A percentile compares a stretch with the other conserved stretches of the same genome.
Conservation (phyloP, 192 early-diverging fungal species). For the Coemansia sp. region DNA sequence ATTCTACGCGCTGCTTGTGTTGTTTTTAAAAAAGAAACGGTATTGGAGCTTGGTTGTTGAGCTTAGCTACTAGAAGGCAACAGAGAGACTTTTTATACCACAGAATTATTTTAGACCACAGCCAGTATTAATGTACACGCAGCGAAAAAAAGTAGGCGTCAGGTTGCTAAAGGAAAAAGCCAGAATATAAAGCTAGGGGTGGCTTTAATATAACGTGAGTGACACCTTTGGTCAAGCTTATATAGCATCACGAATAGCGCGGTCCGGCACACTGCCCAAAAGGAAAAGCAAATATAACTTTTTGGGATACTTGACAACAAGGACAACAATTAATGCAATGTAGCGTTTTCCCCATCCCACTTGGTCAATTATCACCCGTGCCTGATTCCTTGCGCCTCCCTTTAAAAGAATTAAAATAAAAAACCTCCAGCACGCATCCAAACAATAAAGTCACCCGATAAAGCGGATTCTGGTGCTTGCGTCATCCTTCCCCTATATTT, state of each 20-base stretch:
- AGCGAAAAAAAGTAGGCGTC: background rate
- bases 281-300: background rate
- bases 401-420: background rate
- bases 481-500: background rate
- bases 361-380: background rate
- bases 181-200: background rate
- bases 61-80: too few species aligned
- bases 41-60: background rate
- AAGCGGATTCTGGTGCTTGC: background rate
- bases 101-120: too few species aligned
- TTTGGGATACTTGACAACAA: conserved; percentile 1
- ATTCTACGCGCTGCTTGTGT: background rate
- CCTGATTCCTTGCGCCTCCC: background rate
- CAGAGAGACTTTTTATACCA: too few species aligned
- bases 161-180: background rate
- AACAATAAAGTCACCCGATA: background rate
- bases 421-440: background rate
- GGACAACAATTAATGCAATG: background rate
- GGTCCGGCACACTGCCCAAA: background rate
- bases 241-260: background rate
- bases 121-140: too few species aligned
- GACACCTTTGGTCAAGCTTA: background rate
- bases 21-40: background rate
- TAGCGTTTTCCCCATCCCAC: background rate
- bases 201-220: background rate